Evolutionary conservation across 202 grass and related monocot species (phyloP), one percentile per base, ranked within the genome.

Genomic region (Musa balbisiana): DNA sequence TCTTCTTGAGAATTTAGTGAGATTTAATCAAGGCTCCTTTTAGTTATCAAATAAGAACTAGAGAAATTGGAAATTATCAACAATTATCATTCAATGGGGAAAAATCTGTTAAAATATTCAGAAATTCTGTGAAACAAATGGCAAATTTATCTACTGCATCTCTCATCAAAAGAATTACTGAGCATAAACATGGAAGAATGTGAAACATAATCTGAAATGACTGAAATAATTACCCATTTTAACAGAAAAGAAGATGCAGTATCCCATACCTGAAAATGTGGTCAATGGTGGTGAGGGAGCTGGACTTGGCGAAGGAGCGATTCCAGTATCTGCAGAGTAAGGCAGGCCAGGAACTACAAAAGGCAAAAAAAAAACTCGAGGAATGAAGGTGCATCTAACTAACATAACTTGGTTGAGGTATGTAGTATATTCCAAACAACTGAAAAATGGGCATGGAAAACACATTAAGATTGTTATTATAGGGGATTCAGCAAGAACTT

Each of bases 301-400:
- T 75, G 85, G 75, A 70, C 76, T 53, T 10, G 83, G 87, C 49
- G 86, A 66, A 88, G 83, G 82, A 76, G 87, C 76, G 10, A 75
- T 59, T n/a, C 65, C 69, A 70, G 26, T 21, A 85, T 92, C 86
- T 49, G 65, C 49, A 15, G 72, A 20, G 21, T 74, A 74, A 74
- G 24, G 85, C 69, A 88, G 83, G 50, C 95, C 95, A 71, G 91
- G 95, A 86, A 87, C 95, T 99, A 79, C 79, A 89, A 62, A 54
- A 56, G 15, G 53, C 9, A 2, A 55, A 58, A 58, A 58, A 62
- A 62, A 27, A 2, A 76, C 0, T 1, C 62, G 54, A 23, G 64
- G 55, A 21, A 8, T 73, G 69, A 81, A 69, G 60, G n/a, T 60
- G 13, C 53, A 80, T 79, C 23, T 73, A 71, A 80, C 16, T 2